phyloP scores from a whole-genome alignment of 352 stramenopile species.

The Phytophthora pisi region DNA sequence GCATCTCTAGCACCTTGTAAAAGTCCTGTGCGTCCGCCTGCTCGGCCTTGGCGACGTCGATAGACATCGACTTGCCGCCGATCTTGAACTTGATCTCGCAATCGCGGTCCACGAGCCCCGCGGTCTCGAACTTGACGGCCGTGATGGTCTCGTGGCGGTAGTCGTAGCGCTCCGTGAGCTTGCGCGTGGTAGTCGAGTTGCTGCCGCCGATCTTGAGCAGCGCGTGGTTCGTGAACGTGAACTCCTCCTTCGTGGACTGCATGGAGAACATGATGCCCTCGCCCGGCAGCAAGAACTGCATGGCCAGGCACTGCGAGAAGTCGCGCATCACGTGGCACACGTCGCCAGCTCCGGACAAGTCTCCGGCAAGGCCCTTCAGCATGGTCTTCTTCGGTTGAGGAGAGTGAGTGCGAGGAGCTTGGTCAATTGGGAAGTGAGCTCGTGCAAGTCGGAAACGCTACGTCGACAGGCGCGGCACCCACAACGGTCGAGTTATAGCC shows the following conservation, averaged over 20 bases:
- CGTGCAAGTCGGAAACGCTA: background rate
- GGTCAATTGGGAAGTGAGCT: constrained; percentile 18
- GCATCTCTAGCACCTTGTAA: constrained; percentile 63
- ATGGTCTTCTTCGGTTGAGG: constrained; percentile 25
- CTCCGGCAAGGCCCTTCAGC: constrained; percentile 58
- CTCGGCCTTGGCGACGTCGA: constrained; percentile 59
- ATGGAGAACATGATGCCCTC: constrained; percentile 61
- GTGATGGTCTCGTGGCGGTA: constrained; percentile 41
- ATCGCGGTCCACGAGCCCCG: constrained; percentile 54
- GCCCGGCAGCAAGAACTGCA: constrained; percentile 49
- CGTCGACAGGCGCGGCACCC: background rate
- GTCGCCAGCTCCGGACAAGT: constrained; percentile 59
- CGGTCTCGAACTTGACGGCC: constrained; percentile 55
- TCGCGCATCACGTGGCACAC: constrained; percentile 54
- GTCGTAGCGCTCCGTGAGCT: constrained; percentile 52
- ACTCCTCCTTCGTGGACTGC: constrained; percentile 66
- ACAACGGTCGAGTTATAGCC: constrained; percentile 8
- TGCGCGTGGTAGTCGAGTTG: constrained; percentile 60
- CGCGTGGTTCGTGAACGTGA: constrained; percentile 68
- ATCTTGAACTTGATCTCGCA: constrained; percentile 69
- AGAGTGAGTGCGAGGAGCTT: background rate
- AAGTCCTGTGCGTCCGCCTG: constrained; percentile 38
- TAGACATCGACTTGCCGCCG: constrained; percentile 45
- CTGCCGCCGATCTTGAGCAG: constrained; percentile 45
- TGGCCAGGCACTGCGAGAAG: constrained; percentile 41